phyloP scores from a whole-genome alignment of 1,284 basidiomycete species.

The Porogramme epimiltina region DNA sequence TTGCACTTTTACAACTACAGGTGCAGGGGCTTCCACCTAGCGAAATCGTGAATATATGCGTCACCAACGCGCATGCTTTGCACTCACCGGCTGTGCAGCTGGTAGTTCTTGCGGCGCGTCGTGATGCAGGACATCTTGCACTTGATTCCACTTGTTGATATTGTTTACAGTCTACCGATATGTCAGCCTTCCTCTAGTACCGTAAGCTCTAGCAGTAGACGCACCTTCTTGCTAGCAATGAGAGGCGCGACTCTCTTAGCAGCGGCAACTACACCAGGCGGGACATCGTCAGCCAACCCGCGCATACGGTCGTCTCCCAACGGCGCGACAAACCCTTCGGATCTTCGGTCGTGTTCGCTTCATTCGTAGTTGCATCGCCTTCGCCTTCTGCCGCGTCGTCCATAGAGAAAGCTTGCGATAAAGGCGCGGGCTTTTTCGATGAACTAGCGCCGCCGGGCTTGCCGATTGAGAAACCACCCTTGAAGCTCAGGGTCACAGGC shows the following conservation, averaged over 20 bases:
- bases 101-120: slow-evolving; percentile 23
- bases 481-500: slow-evolving; percentile 76
- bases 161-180: slow-evolving; percentile 78
- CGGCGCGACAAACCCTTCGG: slow-evolving; percentile 55
- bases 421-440: slow-evolving; percentile 37
- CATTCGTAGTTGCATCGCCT: slow-evolving; percentile 22
- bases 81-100: slow-evolving; percentile 10
- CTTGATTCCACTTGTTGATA: slow-evolving; percentile 94
- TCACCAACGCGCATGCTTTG: too few species aligned
- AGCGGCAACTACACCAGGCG: slow-evolving; percentile 46
- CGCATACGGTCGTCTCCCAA: slow-evolving; percentile 17
- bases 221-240: slow-evolving; percentile 87
- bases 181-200: too few species aligned
- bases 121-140: slow-evolving; percentile 76
- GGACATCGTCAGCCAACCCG: slow-evolving; percentile 20
- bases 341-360: slow-evolving; percentile 39
- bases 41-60: too few species aligned
- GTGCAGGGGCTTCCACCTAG: too few species aligned
- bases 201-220: neutral
- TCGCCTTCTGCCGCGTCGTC: slow-evolving; percentile 33
- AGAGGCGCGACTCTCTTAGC: slow-evolving; percentile 81
- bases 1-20: too few species aligned
- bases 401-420: slow-evolving; percentile 58
- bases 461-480: slow-evolving; percentile 43
- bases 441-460: slow-evolving; percentile 32